Percentiles rank a stretch among this genome's conserved stretches.
These are phyloP conservation scores for Rhodotorula taiwanensis DNA, from an alignment of 768 basidiomycete species.

Conservation along the genomic window DNA sequence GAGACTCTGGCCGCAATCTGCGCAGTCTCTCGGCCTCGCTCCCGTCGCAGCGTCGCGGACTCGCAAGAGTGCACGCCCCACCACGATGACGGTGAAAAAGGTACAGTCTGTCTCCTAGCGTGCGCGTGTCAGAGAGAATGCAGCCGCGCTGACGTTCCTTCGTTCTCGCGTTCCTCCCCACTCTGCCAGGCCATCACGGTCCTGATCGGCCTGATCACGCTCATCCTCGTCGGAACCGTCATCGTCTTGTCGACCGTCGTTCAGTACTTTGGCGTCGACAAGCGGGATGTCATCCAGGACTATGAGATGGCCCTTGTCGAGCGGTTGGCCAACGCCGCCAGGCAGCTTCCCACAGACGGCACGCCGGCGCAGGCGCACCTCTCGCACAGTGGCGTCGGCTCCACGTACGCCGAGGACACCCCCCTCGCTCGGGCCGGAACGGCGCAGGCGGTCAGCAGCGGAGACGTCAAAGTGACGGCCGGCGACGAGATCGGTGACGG, in stretches of 20 bases:
- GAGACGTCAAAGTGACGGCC: background rate
- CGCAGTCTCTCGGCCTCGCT: too few relatives aligned
- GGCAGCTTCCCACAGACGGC: background rate
- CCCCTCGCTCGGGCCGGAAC: too few relatives aligned
- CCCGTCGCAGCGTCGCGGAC: too few relatives aligned
- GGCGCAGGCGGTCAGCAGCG: background rate
- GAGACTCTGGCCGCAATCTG: too few relatives aligned
- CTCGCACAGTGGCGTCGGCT: too few relatives aligned
- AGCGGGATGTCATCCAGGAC: conserved; percentile 34
- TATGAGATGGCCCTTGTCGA: conserved; percentile 35
- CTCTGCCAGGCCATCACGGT: conserved; percentile 28
- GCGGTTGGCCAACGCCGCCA: conserved; percentile 2
- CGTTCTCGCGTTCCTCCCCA: background rate
- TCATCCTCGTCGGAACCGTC: conserved; percentile 80
- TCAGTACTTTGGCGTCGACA: conserved; percentile 40
- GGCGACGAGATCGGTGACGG: conserved; percentile 6
- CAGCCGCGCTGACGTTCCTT: too few relatives aligned
- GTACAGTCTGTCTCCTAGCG: too few relatives aligned
- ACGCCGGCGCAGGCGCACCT: too few relatives aligned
- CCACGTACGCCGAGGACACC: too few relatives aligned
- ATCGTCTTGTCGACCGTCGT: conserved; percentile 85
- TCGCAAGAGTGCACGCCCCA: too few relatives aligned
- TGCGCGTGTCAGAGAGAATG: too few relatives aligned
- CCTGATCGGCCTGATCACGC: conserved; percentile 56
- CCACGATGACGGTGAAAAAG: too few relatives aligned